Conservation (phyloP, 768 basidiomycete species). For the Glaciozyma martinii region DNA sequence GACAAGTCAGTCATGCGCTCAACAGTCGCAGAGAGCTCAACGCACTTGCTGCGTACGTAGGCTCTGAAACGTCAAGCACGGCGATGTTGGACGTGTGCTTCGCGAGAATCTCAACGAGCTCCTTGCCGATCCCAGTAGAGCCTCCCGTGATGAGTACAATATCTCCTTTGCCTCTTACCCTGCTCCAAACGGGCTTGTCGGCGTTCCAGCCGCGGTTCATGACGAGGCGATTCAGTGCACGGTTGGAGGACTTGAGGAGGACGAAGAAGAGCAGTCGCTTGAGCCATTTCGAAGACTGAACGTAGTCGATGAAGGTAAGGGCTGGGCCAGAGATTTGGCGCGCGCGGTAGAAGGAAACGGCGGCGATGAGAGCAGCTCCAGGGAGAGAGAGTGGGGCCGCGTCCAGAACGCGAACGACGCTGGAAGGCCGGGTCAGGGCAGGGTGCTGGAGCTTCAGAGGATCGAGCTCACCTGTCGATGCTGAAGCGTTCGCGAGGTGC, state of each 20-base stretch:
- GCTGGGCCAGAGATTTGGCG: conserved; percentile 1
- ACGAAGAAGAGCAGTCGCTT: conserved; percentile 17
- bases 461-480: too few species aligned
- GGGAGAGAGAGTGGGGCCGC: conserved; percentile 4
- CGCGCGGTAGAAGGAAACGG: conserved; percentile 9
- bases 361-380: conserved; percentile 2
- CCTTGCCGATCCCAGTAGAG: conserved; percentile 22
- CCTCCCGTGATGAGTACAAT: conserved; percentile 28
- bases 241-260: conserved; percentile 15
- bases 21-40: neutral
- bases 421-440: neutral
- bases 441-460: too few species aligned
- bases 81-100: conserved; percentile 18
- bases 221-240: conserved; percentile 10
- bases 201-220: conserved; percentile 23
- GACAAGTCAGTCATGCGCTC: neutral
- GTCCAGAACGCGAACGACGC: conserved; percentile 26
- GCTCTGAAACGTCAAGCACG: conserved; percentile 22
- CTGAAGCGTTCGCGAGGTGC: too few species aligned
- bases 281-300: conserved; percentile 4
- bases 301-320: conserved; percentile 6
- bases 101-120: conserved; percentile 20
- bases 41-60: conserved; percentile 17
- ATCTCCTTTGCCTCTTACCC: conserved; percentile 12
- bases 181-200: conserved; percentile 14